These are phyloP conservation scores for Clavispora phyllophila DNA, from an alignment of 805 yeast species.

Conservation along the genomic window DNA sequence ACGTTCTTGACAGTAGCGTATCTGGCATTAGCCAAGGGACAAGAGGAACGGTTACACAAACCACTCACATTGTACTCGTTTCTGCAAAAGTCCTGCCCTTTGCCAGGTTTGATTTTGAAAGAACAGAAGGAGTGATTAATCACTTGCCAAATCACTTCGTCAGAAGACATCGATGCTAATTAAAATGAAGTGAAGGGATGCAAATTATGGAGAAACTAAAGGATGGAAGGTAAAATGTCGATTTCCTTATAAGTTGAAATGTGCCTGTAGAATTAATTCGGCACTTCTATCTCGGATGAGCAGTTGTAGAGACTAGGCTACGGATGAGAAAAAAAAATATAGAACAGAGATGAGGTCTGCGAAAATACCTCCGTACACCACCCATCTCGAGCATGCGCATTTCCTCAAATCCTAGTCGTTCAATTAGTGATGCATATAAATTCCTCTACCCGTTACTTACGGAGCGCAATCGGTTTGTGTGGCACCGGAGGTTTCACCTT, in stretches of 20 bases:
- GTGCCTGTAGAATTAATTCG: neutral
- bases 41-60: conserved; percentile 84
- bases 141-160: conserved; percentile 95
- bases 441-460: neutral
- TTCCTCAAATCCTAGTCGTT: neutral
- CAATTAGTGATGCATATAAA: neutral
- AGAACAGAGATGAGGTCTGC: conserved; percentile 4
- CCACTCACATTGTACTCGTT: conserved; percentile 96
- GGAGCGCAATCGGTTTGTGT: conserved; percentile 40
- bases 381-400: conserved; percentile 3
- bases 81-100: conserved; percentile 88
- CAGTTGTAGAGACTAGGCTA: neutral
- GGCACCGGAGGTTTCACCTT: conserved; percentile 50
- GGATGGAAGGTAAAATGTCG: neutral
- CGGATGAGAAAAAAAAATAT: conserved; percentile 1
- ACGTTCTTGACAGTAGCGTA: conserved; percentile 83
- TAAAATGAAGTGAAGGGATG: neutral
- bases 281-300: neutral
- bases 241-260: neutral
- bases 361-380: conserved; percentile 5
- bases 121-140: conserved; percentile 95
- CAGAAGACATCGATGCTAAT: conserved; percentile 38
- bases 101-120: conserved; percentile 82
- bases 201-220: neutral
- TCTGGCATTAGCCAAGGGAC: conserved; percentile 92